A percentile compares a stretch with the other conserved stretches of the same genome.
Evolutionary conservation across 1,284 basidiomycete species (phyloP).

Genomic region (Sporisorium sorghi): DNA sequence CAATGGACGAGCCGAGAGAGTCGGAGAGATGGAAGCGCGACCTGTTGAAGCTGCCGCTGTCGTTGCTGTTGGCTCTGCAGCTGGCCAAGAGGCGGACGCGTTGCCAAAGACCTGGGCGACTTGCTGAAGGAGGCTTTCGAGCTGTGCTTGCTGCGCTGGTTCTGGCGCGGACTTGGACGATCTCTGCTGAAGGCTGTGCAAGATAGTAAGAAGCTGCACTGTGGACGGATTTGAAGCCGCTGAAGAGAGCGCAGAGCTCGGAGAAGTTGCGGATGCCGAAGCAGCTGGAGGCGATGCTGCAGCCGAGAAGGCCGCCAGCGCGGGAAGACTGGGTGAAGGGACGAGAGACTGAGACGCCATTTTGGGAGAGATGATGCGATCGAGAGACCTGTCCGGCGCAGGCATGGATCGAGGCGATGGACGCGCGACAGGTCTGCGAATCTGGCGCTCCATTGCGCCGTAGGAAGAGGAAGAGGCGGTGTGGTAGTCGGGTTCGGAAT

Average conservation of each 20-base stretch:
- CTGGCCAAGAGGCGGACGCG: constrained; percentile 18
- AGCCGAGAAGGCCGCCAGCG: constrained; percentile 16
- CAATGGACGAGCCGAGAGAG: constrained; percentile 24
- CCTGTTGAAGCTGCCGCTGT: constrained; percentile 10
- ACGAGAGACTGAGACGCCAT: constrained; percentile 15
- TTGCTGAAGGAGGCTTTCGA: constrained; percentile 42
- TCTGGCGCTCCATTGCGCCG: constrained; percentile 26
- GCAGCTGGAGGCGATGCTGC: constrained; percentile 18
- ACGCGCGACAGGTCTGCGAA: constrained; percentile 28
- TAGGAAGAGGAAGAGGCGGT: constrained; percentile 28
- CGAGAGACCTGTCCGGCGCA: constrained; percentile 7
- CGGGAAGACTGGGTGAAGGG: constrained; percentile 20
- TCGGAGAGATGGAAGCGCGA: constrained; percentile 16
- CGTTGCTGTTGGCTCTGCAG: constrained; percentile 11
- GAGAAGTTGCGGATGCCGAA: constrained; percentile 16
- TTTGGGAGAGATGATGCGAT: constrained; percentile 32
- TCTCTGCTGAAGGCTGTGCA: constrained; percentile 48
- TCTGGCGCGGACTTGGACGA: constrained; percentile 47
- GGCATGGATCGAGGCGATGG: constrained; percentile 15
- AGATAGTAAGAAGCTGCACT: constrained; percentile 39
- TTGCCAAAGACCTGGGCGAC: constrained; percentile 40
- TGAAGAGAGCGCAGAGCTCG: constrained; percentile 16
- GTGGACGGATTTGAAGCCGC: constrained; percentile 39
- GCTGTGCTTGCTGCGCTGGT: constrained; percentile 48
- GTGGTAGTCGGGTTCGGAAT: constrained; percentile 47